Percentiles rank a stretch among this genome's conserved stretches.
These are phyloP conservation scores for Saccharomycopsis olivae DNA, from an alignment of 805 yeast species.

Conservation along the genomic window DNA sequence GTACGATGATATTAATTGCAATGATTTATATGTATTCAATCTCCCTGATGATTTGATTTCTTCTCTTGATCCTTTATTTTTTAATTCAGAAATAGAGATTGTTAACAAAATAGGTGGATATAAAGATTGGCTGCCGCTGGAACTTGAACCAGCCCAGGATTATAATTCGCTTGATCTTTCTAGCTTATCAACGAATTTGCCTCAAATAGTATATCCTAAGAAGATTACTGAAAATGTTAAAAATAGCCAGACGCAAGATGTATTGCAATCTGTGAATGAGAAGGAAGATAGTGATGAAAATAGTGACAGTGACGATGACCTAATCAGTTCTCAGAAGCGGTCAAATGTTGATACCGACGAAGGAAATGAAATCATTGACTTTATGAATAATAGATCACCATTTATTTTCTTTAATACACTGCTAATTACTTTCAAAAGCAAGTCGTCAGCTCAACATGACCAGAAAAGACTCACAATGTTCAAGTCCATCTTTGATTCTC, in stretches of 20 bases:
- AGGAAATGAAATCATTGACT: neutral
- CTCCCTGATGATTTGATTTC: slow-evolving; percentile 30
- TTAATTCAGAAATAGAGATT: slow-evolving; percentile 39
- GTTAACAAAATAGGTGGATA: slow-evolving; percentile 19
- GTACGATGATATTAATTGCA: slow-evolving; percentile 3
- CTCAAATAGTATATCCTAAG: neutral
- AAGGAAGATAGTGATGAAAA: slow-evolving; percentile 19
- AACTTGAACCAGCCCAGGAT: neutral
- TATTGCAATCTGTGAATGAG: neutral
- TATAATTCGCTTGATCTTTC: neutral
- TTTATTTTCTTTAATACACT: slow-evolving; percentile 46
- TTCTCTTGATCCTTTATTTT: slow-evolving; percentile 42
- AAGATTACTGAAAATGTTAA: neutral
- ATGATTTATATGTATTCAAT: slow-evolving; percentile 40
- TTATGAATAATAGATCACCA: slow-evolving; percentile 61
- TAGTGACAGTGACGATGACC: slow-evolving; percentile 7
- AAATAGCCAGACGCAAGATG: neutral
- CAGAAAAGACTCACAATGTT: slow-evolving; percentile 51
- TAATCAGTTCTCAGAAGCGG: neutral
- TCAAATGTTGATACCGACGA: neutral
- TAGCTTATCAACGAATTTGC: neutral
- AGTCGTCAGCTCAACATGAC: slow-evolving; percentile 22
- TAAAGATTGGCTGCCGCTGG: neutral
- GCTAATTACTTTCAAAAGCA: slow-evolving; percentile 20
- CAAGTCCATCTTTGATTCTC: slow-evolving; percentile 44